These are phyloP conservation scores for Aegilops tauschii DNA, from an alignment of 176 grass and related monocot genomes.

Conservation along the genomic window DNA sequence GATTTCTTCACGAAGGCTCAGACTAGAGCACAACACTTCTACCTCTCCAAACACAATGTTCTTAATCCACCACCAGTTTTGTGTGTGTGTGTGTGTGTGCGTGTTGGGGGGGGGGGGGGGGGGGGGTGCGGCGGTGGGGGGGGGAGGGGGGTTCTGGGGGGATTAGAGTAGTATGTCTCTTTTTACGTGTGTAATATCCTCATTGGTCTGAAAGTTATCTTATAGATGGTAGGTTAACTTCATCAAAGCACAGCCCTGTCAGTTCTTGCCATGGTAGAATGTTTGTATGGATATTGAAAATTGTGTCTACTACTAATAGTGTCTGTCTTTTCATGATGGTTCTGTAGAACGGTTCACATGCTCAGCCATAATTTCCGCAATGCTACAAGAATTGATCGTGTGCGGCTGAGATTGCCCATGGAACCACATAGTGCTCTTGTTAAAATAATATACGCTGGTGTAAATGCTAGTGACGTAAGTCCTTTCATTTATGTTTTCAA, in stretches of 20 bases:
- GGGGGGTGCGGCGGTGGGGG: too few relatives aligned
- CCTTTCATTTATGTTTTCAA: not conserved
- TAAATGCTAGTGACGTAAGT: constrained; percentile 99
- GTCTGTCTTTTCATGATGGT: constrained; percentile 6
- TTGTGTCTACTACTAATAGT: not conserved
- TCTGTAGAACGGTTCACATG: constrained; percentile 76
- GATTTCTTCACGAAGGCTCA: too few relatives aligned
- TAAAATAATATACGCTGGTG: constrained; percentile 92
- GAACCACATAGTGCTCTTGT: constrained; percentile 66
- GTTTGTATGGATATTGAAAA: not conserved
- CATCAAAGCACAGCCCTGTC: not conserved
- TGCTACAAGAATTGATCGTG: constrained; percentile 72
- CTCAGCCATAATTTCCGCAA: constrained; percentile 79
- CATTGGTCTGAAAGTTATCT: not conserved
- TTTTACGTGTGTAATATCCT: too few relatives aligned
- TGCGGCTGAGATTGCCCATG: constrained; percentile 60
- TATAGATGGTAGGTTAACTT: not conserved
- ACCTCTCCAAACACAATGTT: too few relatives aligned
- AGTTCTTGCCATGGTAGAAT: constrained; percentile 5
- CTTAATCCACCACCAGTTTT: too few relatives aligned
- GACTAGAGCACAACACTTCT: too few relatives aligned
- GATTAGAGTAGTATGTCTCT: too few relatives aligned
- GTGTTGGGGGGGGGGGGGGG: too few relatives aligned
- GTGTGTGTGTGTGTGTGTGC: too few relatives aligned
- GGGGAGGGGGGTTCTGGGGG: too few relatives aligned